Evolutionary conservation across 2,329 filamentous ascomycete species (phyloP), one percentile per base, ranked within the genome.

Genomic region (Aureobasidium uvarum): DNA sequence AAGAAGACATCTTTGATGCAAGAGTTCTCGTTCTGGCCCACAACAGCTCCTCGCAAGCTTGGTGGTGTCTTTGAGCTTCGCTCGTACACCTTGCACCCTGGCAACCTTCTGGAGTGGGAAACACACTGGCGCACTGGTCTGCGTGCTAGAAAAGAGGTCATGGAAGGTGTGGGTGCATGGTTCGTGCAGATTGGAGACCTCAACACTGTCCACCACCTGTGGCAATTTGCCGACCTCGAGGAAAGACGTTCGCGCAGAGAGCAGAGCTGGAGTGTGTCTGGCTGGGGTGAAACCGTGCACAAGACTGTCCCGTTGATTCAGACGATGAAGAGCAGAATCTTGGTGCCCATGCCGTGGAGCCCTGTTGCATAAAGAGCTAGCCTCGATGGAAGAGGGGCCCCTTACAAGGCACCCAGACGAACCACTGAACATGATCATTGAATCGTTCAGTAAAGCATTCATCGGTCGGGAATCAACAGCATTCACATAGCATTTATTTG

Each of bases 21-120:
- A 77, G 95, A 99, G 78, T 99, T 99, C 80, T 96, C 93, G 41
- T 99, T 99, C 84, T 99, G 95, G 95, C 95, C 95, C 1, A 99
- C 95, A 3, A 94, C 92, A 0, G 85, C 93, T 5, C 95, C 95
- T 0, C 91, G 95, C 67, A 84, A 91, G 73, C 86, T 99, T 0
- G 95, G 95, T 64, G 95, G 95, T 52, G 79, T 99, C 48, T 99
- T 99, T 75, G 95, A 99, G 81, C 84, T 99, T 39, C 91, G 95
- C 62, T 97, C 95, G 1, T 99, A 99, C 81, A 97, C 92, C 5
- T 85, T 99, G 25, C 92, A 97, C 75, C 95, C 95, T 0, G 95
- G 95, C 48, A 97, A 97, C 76, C 83, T 99, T 50, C 85, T 99
- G 8, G 95, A 99, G 79, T 99, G 95, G 95, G 95, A 99, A 83